Evolutionary conservation across 768 basidiomycete genomes (phyloP), one percentile per base, ranked within the genome.

Genomic region (Russula lepida): DNA sequence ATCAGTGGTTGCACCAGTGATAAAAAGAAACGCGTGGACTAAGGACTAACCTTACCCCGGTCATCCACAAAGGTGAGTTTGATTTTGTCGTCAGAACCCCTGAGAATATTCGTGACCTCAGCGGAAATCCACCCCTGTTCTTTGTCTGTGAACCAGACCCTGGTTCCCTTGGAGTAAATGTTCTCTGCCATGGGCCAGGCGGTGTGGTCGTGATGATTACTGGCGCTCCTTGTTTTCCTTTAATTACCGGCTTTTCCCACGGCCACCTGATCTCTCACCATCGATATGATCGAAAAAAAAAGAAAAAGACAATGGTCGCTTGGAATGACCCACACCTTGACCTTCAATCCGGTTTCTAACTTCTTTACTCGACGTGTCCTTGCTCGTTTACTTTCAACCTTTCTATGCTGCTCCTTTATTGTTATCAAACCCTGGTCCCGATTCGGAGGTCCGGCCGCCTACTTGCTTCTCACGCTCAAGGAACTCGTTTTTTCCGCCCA

Each of bases 91-190:
- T 83, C 86, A 65, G 78, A 70, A 58, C 79, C 79, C 71, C 84
- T 87, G 61, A 79, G 77, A 63, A 83, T 83, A 41, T 78, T 77
- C 55, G 79, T 77, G 64, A 95, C 90, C 73, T 92, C 89, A 60
- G 88, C 94, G 46, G 91, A 90, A 68, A 95, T 81, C 94, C 94
- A 97, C 64, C 92, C 92, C 66, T 88, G 84, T 64, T 95, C 93
- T 74, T 90, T 93, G 78, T 95, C 92, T 65, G 92, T 84, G 69
- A 95, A 93, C 93, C 89, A 92, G 70, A 91, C 89, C 68, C 89
- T 81, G 64, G 89, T 91, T 64, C 89, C 89, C 74, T 87, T 91
- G 81, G 85, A 88, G 78, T 91, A 92, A 70, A 91, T 88, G 78
- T 91, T 90, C 78, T 92, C 89, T 73, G 89, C 88, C 89, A 92